Conservation (phyloP, 192 early-diverging fungal species). For the Thoreauomyces humboldtii region DNA sequence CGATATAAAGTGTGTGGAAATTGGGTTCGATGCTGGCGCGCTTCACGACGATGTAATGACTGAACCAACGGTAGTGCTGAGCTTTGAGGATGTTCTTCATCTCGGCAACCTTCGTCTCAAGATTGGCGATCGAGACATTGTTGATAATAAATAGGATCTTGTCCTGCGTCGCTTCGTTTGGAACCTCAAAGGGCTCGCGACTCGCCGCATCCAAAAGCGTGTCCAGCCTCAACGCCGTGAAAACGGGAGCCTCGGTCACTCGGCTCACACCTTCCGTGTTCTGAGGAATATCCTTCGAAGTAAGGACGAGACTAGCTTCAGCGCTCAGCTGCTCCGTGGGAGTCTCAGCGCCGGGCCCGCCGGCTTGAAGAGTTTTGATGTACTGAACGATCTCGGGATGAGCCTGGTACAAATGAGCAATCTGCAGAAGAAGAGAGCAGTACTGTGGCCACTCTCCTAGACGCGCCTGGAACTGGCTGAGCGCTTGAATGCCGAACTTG, state of each 20-base stretch:
- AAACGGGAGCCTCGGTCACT: constrained; percentile 48
- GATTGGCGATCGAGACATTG: constrained; percentile 85
- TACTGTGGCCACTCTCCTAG: constrained; percentile 91
- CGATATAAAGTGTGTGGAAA: constrained; percentile 88
- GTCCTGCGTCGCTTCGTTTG: constrained; percentile 69
- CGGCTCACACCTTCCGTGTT: constrained; percentile 11
- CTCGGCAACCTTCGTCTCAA: constrained; percentile 73
- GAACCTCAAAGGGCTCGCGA: constrained; percentile 46
- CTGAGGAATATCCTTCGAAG: neutral
- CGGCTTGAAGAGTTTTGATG: constrained; percentile 51
- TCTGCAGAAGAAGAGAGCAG: constrained; percentile 78
- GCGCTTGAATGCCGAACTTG: constrained; percentile 83
- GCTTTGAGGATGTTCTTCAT: constrained; percentile 72
- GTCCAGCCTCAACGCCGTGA: constrained; percentile 64
- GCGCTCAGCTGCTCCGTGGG: constrained; percentile 14
- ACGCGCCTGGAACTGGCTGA: constrained; percentile 77
- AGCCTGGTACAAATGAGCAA: constrained; percentile 73
- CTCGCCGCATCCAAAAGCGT: constrained; percentile 42
- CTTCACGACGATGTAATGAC: constrained; percentile 92
- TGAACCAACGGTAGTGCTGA: constrained; percentile 83
- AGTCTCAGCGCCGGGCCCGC: constrained; percentile 1
- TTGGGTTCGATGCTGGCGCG: constrained; percentile 96
- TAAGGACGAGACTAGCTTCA: constrained; percentile 19
- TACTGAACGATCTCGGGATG: constrained; percentile 71
- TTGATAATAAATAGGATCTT: constrained; percentile 98